Evolutionary conservation across 495 filamentous ascomycete species (phyloP), one percentile per base, ranked within the genome.

Genomic region (Xylaria sp.): DNA sequence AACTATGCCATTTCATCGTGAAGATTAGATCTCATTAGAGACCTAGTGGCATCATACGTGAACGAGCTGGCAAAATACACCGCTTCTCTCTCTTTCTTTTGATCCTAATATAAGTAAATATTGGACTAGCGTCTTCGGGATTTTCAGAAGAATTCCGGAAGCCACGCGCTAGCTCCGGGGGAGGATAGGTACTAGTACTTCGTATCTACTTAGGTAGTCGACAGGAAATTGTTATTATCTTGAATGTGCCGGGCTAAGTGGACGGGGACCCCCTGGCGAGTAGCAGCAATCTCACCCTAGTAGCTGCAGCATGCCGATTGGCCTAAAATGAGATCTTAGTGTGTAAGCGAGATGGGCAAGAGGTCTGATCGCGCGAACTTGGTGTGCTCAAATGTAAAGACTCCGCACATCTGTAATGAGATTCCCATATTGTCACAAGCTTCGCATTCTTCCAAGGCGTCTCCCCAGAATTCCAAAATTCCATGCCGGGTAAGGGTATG

Each of bases 191-290:
- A 62, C 35, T 12, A 37, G 21, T 55, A 40, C 64, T 46, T 66
- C 35, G 63, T 52, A 19, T 21, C 14, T 33, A 11, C 5, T 37
- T 15, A 9, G 59, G 59, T 53, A 66, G 44, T 66, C n/a, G 4
- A 37, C 64, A 48, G 46, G 64, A 67, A 67, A 67, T 67, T 55
- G 64, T 67, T 67, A 29, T n/a, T n/a, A 67, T 40, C 46, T 67
- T 43, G 17, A 19, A 67, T 67, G 21, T 53, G 64, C 48, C 64
- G 48, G 33, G 64, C 43, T 40, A 29, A 37, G 48, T 21, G 46
- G 64, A 67, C 12, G 64, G 46, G 64, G 64, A 26, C 50, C 64
- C 64, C 64, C 64, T 26, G 64, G 31, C 48, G 29, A 53, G 48
- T 33, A 67, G 48, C 33, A 67, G 35, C 48, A 41, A 40, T 67